These are phyloP conservation scores for Ricinus communis DNA, from an alignment of 345 rosid species.

Conservation along the genomic window DNA sequence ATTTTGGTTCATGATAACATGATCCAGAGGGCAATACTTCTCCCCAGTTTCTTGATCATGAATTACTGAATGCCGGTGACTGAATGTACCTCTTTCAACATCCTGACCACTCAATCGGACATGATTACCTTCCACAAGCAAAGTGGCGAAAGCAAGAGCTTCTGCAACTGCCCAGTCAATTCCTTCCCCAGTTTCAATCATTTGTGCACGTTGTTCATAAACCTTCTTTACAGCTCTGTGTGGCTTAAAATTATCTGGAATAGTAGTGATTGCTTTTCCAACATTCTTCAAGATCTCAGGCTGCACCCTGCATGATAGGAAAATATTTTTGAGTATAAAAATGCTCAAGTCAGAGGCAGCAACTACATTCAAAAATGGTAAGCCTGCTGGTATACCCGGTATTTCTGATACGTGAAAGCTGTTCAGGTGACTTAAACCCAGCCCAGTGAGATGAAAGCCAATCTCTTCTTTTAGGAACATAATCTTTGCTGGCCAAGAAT, in stretches of 20 bases:
- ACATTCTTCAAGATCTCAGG: slow-evolving; percentile 84
- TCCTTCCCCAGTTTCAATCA: slow-evolving; percentile 82
- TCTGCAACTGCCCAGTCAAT: slow-evolving; percentile 88
- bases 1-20: slow-evolving; percentile 66
- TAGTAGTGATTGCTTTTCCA: slow-evolving; percentile 65
- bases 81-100: slow-evolving; percentile 87
- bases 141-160: slow-evolving; percentile 78
- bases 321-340: slow-evolving; percentile 7
- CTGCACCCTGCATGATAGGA: slow-evolving; percentile 52
- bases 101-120: slow-evolving; percentile 88
- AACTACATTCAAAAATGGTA: slow-evolving; percentile 5
- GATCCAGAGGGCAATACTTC: slow-evolving; percentile 75
- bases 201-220: slow-evolving; percentile 67
- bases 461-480: slow-evolving; percentile 64
- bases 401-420: slow-evolving; percentile 70
- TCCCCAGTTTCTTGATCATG: slow-evolving; percentile 81
- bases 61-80: slow-evolving; percentile 71
- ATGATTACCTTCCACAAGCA: slow-evolving; percentile 84
- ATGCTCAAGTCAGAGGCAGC: slow-evolving; percentile 1
- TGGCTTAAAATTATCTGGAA: slow-evolving; percentile 71
- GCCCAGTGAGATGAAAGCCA: slow-evolving; percentile 88
- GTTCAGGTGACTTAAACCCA: slow-evolving; percentile 81
- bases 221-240: slow-evolving; percentile 81
- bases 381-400: slow-evolving; percentile 51
- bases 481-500: slow-evolving; percentile 67